Evolutionary conservation across 1,139 yeast genomes (phyloP).

Genomic region (Pneumocystis wakefieldiae): DNA sequence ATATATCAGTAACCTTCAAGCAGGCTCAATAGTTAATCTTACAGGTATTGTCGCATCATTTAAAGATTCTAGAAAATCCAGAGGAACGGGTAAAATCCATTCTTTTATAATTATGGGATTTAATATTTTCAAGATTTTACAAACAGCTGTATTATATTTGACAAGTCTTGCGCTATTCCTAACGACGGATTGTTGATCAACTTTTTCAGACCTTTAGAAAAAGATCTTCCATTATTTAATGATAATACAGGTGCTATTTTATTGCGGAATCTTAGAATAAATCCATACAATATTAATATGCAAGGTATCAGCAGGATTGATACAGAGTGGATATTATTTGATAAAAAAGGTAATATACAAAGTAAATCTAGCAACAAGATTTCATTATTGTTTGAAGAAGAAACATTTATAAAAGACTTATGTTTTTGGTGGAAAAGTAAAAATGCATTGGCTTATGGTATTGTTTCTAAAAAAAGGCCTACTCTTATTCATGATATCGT

Average conservation of each 20-base stretch:
- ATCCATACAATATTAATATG: not conserved
- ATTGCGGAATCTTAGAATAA: constrained; percentile 1
- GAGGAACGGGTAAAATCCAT: not conserved
- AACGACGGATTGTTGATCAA: constrained; percentile 4
- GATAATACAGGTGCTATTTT: constrained; percentile 6
- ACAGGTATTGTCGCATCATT: not conserved
- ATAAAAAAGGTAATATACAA: constrained; percentile 5
- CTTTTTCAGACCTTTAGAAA: constrained; percentile 6
- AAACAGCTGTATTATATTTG: constrained; percentile 4
- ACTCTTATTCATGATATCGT: constrained; percentile 4
- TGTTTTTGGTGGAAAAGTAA: constrained; percentile 8
- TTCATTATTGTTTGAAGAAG: not conserved
- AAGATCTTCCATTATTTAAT: constrained; percentile 4
- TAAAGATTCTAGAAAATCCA: not conserved
- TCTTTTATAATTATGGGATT: not conserved
- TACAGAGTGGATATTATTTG: constrained; percentile 7
- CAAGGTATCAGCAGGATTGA: constrained; percentile 6
- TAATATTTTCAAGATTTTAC: not conserved
- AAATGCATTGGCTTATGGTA: constrained; percentile 3
- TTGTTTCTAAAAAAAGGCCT: constrained; percentile 1
- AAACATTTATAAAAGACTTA: constrained; percentile 1
- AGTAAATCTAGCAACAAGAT: constrained; percentile 1
- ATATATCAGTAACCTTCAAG: not conserved
- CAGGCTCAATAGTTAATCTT: not conserved
- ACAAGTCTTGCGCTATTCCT: constrained; percentile 3